A percentile compares a stretch with the other conserved stretches of the same genome.
Conservation (phyloP, 805 yeast genomes). For the Candida anglica region DNA sequence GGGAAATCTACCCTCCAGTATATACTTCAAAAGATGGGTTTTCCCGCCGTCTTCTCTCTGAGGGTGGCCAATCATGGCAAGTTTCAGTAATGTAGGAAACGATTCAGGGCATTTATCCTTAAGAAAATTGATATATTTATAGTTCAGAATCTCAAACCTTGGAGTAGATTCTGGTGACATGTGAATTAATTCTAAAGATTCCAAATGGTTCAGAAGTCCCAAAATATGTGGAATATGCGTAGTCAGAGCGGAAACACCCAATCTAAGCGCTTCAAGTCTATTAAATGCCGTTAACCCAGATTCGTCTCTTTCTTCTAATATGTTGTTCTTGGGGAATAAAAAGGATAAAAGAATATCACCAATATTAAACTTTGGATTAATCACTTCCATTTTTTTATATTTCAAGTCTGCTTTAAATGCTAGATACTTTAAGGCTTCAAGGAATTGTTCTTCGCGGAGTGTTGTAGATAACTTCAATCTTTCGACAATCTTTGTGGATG, state of each 20-base stretch:
- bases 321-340: constrained; percentile 16
- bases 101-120: no score
- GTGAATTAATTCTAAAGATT: constrained; percentile 17
- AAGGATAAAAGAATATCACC: constrained; percentile 10
- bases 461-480: constrained; percentile 19
- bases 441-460: constrained; percentile 17
- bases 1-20: constrained; percentile 19
- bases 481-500: constrained; percentile 13
- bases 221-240: constrained; percentile 15
- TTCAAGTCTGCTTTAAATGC: constrained; percentile 18
- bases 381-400: constrained; percentile 21
- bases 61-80: constrained; percentile 3
- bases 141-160: no score
- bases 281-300: constrained; percentile 12
- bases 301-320: not conserved
- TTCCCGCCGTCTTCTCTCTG: not conserved
- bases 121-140: no score
- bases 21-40: constrained; percentile 12
- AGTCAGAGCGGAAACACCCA: constrained; percentile 24
- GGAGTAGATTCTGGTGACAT: not conserved
- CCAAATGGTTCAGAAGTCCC: constrained; percentile 19
- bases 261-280: constrained; percentile 15
- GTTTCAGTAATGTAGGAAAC: no score
- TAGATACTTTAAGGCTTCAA: constrained; percentile 22
- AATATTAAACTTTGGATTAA: constrained; percentile 21